phyloP scores from a whole-genome alignment of 1,284 basidiomycete genomes.

The Porogramme epimiltina region DNA sequence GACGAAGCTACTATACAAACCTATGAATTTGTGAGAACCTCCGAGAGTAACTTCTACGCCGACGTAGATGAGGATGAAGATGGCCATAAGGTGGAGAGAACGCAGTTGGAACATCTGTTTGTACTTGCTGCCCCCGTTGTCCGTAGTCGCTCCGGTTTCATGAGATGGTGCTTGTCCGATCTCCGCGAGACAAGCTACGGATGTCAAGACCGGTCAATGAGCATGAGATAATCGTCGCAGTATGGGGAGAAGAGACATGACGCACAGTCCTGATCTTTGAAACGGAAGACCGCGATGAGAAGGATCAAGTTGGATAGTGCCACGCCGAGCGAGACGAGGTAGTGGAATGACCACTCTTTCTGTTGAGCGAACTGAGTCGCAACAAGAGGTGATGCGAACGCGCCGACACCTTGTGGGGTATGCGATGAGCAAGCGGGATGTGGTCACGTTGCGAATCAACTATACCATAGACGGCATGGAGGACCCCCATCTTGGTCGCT shows the following conservation, averaged over 20 bases:
- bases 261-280: conserved; percentile 58
- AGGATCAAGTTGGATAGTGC: conserved; percentile 46
- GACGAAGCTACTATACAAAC: neutral
- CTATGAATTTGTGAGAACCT: conserved; percentile 32
- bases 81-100: conserved; percentile 43
- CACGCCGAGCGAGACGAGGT: conserved; percentile 59
- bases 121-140: conserved; percentile 33
- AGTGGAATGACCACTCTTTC: conserved; percentile 64
- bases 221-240: conserved; percentile 2
- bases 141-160: conserved; percentile 6
- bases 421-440: neutral
- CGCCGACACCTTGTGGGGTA: conserved; percentile 51
- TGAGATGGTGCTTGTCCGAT: conserved; percentile 34
- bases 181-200: conserved; percentile 32
- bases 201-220: too few relatives aligned
- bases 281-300: conserved; percentile 52
- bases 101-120: conserved; percentile 40
- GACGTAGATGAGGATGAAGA: conserved; percentile 49
- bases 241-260: too few relatives aligned
- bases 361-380: conserved; percentile 63
- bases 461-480: conserved; percentile 51
- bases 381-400: conserved; percentile 59
- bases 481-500: conserved; percentile 60
- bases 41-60: conserved; percentile 51
- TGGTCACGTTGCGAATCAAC: neutral